phyloP scores from a whole-genome alignment of 441 rosid genomes.

The Gossypium lobatum region DNA sequence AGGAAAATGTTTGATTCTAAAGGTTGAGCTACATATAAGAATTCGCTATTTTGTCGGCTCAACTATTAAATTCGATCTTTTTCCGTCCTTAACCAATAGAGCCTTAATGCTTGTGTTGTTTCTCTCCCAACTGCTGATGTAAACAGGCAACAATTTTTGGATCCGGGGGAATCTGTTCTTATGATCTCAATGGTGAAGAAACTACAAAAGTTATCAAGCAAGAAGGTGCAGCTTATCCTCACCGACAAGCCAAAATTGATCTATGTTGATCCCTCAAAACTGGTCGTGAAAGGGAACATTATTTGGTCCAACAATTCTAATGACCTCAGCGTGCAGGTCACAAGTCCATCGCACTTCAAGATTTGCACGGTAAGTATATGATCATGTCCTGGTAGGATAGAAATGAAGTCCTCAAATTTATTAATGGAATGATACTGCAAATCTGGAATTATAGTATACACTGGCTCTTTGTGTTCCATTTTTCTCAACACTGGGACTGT shows the following conservation, averaged over 20 bases:
- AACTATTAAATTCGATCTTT: not conserved
- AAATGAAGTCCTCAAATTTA: not conserved
- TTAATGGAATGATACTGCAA: not conserved
- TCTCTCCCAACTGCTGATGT: not conserved
- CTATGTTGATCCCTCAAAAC: conserved; percentile 87
- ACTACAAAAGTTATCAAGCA: conserved; percentile 80
- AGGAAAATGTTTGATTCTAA: not conserved
- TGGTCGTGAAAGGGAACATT: conserved; percentile 75
- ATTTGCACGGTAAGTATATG: conserved; percentile 68
- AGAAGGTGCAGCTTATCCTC: conserved; percentile 97
- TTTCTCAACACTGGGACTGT: not conserved
- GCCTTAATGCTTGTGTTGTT: conserved; percentile 9
- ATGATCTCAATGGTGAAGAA: conserved; percentile 99
- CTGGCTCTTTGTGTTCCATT: conserved; percentile 2
- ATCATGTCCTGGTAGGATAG: not conserved
- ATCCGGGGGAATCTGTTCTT: conserved; percentile 86
- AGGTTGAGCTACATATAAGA: not conserved
- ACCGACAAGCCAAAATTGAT: conserved; percentile 92
- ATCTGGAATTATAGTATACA: not conserved
- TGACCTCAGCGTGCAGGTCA: conserved; percentile 9
- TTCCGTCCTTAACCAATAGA: not conserved
- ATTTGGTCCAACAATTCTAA: conserved; percentile 57
- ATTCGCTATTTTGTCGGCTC: not conserved
- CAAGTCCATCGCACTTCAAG: conserved; percentile 43
- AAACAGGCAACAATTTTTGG: conserved; percentile 96